These are phyloP conservation scores for Gastrolobium bilobum DNA, from an alignment of 306 rosid species.

Conservation along the genomic window DNA sequence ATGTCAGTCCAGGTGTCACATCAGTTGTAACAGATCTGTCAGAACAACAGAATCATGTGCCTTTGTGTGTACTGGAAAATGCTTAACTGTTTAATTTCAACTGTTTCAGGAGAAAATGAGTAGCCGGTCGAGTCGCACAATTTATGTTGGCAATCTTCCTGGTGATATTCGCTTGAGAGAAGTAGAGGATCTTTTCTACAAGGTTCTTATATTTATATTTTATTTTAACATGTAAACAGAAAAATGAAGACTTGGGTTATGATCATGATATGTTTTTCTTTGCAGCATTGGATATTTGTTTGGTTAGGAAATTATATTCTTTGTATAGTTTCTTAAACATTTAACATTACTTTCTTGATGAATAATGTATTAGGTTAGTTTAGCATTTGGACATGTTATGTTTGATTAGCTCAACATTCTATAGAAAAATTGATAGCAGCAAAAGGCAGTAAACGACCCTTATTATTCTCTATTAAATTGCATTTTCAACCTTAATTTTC, in stretches of 20 bases:
- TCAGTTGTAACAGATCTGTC: too few relatives aligned
- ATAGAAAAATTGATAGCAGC: not conserved
- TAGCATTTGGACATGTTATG: conserved; percentile 20
- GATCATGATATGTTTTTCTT: too few relatives aligned
- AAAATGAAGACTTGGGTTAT: not conserved
- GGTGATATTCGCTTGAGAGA: conserved; percentile 90
- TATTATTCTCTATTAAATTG: conserved; percentile 14
- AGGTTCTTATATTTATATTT: conserved; percentile 56
- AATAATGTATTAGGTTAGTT: not conserved
- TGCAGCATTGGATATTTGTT: too few relatives aligned
- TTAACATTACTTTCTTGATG: not conserved
- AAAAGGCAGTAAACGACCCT: not conserved
- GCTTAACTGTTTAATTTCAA: conserved; percentile 3
- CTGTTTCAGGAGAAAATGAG: conserved; percentile 59
- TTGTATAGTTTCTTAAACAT: too few relatives aligned
- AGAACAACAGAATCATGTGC: too few relatives aligned
- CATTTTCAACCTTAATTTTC: not conserved
- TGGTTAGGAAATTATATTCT: too few relatives aligned
- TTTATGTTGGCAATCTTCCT: conserved; percentile 96
- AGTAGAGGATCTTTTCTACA: conserved; percentile 85
- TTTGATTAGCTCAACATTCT: not conserved
- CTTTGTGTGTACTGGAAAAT: not conserved
- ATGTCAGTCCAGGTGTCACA: too few relatives aligned
- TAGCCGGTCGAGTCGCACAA: conserved; percentile 76
- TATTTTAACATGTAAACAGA: conserved; percentile 4